A percentile compares a stretch with the other conserved stretches of the same genome.
These are phyloP conservation scores for Coleophoma eucalyptorum DNA, from an alignment of 2,329 filamentous ascomycete species.

Conservation along the genomic window DNA sequence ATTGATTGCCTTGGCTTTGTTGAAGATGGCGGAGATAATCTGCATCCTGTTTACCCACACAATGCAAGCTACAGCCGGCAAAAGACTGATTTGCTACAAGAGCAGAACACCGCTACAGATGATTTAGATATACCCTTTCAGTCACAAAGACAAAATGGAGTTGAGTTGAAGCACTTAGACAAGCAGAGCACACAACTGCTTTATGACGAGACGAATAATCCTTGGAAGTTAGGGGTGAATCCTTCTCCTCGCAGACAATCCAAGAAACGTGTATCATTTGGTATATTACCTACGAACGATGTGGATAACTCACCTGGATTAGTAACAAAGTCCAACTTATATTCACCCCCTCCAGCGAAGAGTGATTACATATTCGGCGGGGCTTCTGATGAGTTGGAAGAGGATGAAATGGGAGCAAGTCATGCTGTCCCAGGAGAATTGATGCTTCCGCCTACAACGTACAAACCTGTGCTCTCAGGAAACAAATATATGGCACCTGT, in stretches of 20 bases:
- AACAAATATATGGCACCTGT: constrained; percentile 5
- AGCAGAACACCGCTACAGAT: background rate
- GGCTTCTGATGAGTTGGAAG: constrained; percentile 5
- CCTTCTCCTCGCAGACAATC: constrained; percentile 6
- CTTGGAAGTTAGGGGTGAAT: constrained; percentile 17
- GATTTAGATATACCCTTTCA: constrained; percentile 14
- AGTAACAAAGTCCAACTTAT: background rate
- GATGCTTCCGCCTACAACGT: background rate
- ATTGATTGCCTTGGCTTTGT: background rate
- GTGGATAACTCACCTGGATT: background rate
- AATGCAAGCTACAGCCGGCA: constrained; percentile 7
- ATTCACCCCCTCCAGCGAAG: constrained; percentile 17
- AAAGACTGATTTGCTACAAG: constrained; percentile 6
- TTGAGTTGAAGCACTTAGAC: background rate
- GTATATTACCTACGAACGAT: constrained; percentile 5
- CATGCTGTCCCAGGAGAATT: no score
- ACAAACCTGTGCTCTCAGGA: background rate
- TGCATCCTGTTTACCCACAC: no score
- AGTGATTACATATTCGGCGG: no score
- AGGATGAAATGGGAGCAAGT: constrained; percentile 9
- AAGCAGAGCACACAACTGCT: constrained; percentile 17
- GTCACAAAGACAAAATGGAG: constrained; percentile 8
- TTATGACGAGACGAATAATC: constrained; percentile 19
- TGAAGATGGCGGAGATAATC: background rate
- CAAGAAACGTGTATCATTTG: constrained; percentile 25